Percentiles rank a stretch among this genome's conserved stretches.
These are phyloP conservation scores for Porodaedalea pini DNA, from an alignment of 1,284 basidiomycete species.

Conservation along the genomic window DNA sequence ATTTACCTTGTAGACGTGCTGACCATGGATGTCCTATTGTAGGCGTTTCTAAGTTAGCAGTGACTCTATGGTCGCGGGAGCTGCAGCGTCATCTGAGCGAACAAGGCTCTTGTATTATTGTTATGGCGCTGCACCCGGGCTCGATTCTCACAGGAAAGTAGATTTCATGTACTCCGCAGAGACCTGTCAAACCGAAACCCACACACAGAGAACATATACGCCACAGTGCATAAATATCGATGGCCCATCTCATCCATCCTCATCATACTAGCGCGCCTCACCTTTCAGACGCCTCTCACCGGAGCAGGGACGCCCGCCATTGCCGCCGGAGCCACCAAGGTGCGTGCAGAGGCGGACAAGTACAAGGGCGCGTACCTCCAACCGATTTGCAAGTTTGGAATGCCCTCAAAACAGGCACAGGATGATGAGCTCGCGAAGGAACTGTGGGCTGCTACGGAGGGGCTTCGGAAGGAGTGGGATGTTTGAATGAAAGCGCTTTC, in stretches of 20 bases:
- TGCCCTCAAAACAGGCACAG: constrained; percentile 27
- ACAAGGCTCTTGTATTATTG: constrained; percentile 32
- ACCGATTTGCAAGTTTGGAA: constrained; percentile 23
- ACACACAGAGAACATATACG: neutral
- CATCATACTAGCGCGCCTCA: constrained; percentile 35
- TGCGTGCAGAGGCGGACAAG: constrained; percentile 34
- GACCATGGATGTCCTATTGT: constrained; percentile 6
- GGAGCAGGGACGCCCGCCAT: constrained; percentile 22
- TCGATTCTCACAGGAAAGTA: constrained; percentile 41
- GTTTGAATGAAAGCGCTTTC: no score
- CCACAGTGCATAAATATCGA: constrained; percentile 9
- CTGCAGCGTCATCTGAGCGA: constrained; percentile 29
- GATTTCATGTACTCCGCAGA: no score
- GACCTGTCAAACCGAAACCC: no score
- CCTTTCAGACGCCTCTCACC: constrained; percentile 33
- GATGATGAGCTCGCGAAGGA: constrained; percentile 39
- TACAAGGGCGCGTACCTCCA: constrained; percentile 38
- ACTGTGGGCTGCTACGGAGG: constrained; percentile 42
- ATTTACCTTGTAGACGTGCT: neutral
- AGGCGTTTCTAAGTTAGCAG: constrained; percentile 35
- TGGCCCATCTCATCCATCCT: constrained; percentile 29
- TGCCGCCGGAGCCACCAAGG: constrained; percentile 41
- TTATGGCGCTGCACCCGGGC: constrained; percentile 36
- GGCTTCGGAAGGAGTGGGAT: constrained; percentile 23
- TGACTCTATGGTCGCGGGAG: constrained; percentile 29